Percentiles rank a stretch among this genome's conserved stretches.
Conservation (phyloP, 305 asterid genomes). For the Stenogyne calaminthoides region DNA sequence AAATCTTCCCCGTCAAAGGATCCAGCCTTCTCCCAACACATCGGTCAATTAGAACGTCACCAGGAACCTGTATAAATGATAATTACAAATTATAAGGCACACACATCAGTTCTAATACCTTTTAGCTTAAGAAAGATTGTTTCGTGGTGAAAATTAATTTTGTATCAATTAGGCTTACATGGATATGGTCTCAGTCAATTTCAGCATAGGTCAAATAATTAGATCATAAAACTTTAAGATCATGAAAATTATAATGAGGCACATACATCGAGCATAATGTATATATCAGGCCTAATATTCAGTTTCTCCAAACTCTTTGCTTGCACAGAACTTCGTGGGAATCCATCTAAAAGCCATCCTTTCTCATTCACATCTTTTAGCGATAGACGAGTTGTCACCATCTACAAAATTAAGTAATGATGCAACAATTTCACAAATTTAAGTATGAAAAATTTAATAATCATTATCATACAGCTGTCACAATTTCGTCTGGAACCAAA, state of each 20-base stretch:
- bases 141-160: background rate
- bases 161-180: conserved; percentile 10
- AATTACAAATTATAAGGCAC: background rate
- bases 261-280: conserved; percentile 78
- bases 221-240: background rate
- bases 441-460: conserved; percentile 9
- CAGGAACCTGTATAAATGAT: conserved; percentile 70
- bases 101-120: background rate
- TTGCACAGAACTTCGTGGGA: conserved; percentile 80
- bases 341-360: conserved; percentile 98
- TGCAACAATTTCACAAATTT: conserved; percentile 20
- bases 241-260: conserved; percentile 15
- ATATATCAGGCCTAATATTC: conserved; percentile 77
- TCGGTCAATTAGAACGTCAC: conserved; percentile 74
- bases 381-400: conserved; percentile 81
- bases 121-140: background rate
- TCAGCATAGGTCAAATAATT: background rate
- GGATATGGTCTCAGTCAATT: conserved; percentile 17
- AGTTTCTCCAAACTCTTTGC: conserved; percentile 84
- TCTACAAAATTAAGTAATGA: conserved; percentile 48
- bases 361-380: conserved; percentile 81
- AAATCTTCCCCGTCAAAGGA: conserved; percentile 79
- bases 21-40: conserved; percentile 92
- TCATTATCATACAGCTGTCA: conserved; percentile 66
- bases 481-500: conserved; percentile 89